Evolutionary conservation across 805 yeast species (phyloP).

Genomic region (Saccharomyces eubayanus): DNA sequence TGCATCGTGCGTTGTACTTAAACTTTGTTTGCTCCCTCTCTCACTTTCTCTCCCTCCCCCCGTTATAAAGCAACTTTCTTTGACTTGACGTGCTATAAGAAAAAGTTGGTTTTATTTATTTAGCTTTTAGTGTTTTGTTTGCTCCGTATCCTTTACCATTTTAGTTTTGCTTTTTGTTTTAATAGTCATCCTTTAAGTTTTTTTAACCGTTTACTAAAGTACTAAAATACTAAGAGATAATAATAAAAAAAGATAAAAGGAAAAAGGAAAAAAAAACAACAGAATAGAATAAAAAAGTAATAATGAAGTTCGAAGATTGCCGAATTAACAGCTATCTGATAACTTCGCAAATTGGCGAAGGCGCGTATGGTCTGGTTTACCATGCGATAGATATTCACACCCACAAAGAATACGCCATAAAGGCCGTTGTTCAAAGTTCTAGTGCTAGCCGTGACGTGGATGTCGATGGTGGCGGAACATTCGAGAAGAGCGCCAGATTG

Average conservation of each 20-base stretch:
- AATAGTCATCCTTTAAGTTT: background rate
- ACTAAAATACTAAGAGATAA: background rate
- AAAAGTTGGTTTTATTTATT: background rate
- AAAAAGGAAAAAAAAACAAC: background rate
- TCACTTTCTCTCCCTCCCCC: background rate
- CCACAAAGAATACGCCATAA: constrained; percentile 54
- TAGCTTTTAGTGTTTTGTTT: background rate
- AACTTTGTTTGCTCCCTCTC: background rate
- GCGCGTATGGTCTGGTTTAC: constrained; percentile 81
- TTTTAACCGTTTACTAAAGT: background rate
- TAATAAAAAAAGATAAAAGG: background rate
- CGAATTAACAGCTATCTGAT: constrained; percentile 25
- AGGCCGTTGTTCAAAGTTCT: constrained; percentile 50
- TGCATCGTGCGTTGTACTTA: background rate
- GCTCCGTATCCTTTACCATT: background rate
- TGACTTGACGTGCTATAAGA: background rate
- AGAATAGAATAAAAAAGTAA: background rate
- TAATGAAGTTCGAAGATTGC: constrained; percentile 15
- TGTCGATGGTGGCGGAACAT: constrained; percentile 9
- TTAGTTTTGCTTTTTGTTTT: background rate
- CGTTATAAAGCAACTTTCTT: background rate
- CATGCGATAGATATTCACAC: constrained; percentile 50
- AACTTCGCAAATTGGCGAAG: constrained; percentile 47
- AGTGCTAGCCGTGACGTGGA: constrained; percentile 24
- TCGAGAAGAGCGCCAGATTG: constrained; percentile 16